Conservation (phyloP, 257 asterid species). For the Anisodus tanguticus region DNA sequence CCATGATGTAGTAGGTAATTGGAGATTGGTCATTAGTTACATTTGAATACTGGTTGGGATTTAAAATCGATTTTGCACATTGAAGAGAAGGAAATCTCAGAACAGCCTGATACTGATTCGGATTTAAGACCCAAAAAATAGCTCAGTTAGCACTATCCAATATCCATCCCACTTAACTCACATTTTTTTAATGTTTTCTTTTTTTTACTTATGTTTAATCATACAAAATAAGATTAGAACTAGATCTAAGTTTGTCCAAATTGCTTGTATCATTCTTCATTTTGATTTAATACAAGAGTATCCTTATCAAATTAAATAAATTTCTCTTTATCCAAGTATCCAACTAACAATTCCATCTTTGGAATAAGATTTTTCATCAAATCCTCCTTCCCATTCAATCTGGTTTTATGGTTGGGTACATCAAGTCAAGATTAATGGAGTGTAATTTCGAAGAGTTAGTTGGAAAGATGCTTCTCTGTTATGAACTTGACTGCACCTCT, state of each 20-base stretch:
- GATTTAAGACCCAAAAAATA: constrained; percentile 21
- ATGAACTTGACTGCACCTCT: constrained; percentile 10
- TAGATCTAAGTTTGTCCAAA: background rate
- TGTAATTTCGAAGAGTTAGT: constrained; percentile 18
- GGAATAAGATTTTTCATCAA: background rate
- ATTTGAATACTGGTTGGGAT: background rate
- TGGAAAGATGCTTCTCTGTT: background rate
- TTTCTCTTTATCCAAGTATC: constrained; percentile 13
- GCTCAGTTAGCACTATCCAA: background rate
- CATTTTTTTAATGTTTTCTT: too few relatives aligned
- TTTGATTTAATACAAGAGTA: background rate
- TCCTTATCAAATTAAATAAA: background rate
- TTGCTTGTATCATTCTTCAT: background rate
- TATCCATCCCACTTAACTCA: background rate
- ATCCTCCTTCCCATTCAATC: constrained; percentile 3
- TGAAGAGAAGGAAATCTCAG: background rate
- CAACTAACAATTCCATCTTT: background rate
- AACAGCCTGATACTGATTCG: constrained; percentile 1
- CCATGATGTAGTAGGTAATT: constrained; percentile 12
- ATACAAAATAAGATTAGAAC: background rate
- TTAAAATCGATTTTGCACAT: background rate
- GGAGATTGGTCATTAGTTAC: background rate
- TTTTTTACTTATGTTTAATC: background rate
- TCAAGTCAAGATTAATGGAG: constrained; percentile 11
- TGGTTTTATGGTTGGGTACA: background rate